Conservation (phyloP, 495 filamentous ascomycete genomes). For the Daldinia childiae region DNA sequence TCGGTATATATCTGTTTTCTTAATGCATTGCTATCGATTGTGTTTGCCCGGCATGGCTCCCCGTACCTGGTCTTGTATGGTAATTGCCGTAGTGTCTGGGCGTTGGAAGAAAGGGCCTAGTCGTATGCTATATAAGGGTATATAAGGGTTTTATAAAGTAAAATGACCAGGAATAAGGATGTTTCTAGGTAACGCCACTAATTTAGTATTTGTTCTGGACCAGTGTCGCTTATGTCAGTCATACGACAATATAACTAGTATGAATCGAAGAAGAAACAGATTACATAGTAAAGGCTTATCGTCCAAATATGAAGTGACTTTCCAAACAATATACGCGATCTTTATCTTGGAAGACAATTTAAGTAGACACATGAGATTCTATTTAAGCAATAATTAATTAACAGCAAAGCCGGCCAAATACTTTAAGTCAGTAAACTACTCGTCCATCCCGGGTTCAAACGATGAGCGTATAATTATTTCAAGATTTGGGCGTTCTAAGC, state of each 20-base stretch:
- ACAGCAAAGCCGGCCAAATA: no score
- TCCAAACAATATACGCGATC: no score
- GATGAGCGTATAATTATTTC: no score
- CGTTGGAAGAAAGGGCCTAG: background rate
- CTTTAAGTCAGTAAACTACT: no score
- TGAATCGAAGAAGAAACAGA: background rate
- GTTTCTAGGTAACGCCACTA: conserved; percentile 1
- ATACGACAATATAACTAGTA: background rate
- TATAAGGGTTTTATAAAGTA: background rate
- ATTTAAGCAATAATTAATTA: no score
- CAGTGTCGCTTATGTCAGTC: background rate
- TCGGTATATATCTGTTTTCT: background rate
- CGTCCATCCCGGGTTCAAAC: background rate
- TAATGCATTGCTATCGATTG: background rate
- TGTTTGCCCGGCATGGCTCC: background rate
- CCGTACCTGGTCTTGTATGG: background rate
- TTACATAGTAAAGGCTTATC: no score
- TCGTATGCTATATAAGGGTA: background rate
- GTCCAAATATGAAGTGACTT: no score
- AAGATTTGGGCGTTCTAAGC: no score
- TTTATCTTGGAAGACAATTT: no score
- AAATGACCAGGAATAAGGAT: conserved; percentile 14
- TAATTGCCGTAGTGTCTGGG: background rate
- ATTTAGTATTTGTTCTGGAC: conserved; percentile 13
- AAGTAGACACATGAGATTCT: no score